Evolutionary conservation across 768 basidiomycete genomes (phyloP).

Genomic region (Saitozyma sp.): DNA sequence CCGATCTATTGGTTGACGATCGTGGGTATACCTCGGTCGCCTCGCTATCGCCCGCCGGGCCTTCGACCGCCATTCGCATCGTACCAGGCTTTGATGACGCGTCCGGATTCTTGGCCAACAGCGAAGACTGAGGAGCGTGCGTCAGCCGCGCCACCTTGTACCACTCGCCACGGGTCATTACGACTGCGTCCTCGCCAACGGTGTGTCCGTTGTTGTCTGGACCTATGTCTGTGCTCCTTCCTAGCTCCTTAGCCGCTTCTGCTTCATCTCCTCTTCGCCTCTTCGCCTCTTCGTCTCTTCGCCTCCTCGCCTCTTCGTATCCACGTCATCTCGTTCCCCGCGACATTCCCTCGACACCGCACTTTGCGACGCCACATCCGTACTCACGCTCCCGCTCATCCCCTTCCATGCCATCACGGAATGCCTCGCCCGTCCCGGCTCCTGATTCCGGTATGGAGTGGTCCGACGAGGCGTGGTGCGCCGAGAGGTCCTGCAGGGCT

Average conservation of each 20-base stretch:
- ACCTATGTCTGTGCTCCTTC: background rate
- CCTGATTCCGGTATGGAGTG: constrained; percentile 71
- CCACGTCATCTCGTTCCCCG: no score
- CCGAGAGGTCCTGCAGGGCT: constrained; percentile 46
- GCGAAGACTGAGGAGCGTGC: constrained; percentile 67
- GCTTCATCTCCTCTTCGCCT: no score
- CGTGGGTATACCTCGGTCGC: background rate
- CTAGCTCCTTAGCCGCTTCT: background rate
- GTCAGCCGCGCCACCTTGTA: no score
- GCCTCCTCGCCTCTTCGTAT: no score
- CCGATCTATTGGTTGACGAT: background rate
- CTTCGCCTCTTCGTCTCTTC: no score
- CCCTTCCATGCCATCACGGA: constrained; percentile 88
- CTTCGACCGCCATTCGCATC: constrained; percentile 54
- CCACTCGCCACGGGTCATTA: no score
- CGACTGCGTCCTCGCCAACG: no score
- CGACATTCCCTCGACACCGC: no score
- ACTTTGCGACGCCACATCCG: background rate
- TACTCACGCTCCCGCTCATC: constrained; percentile 86
- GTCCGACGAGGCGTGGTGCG: constrained; percentile 56
- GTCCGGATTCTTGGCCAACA: constrained; percentile 78
- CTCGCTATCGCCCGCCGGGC: background rate
- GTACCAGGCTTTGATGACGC: constrained; percentile 78
- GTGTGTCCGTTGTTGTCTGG: no score
- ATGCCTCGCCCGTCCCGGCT: constrained; percentile 73